phyloP scores from a whole-genome alignment of 331 rosid genomes.

The Malus hybrid region DNA sequence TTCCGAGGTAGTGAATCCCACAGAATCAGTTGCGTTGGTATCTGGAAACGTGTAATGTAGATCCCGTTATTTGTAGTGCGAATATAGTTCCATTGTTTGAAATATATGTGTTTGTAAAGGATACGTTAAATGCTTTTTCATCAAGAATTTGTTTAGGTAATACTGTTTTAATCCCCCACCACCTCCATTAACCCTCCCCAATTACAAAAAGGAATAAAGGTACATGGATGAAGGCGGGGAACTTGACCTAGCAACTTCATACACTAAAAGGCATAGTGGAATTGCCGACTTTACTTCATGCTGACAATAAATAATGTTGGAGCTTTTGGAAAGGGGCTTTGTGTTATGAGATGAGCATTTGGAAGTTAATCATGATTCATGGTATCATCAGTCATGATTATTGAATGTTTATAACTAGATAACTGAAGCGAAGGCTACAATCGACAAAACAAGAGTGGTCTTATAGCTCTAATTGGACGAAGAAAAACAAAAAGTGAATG shows the following conservation, averaged over 20 bases:
- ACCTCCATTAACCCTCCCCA: background rate
- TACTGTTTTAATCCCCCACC: background rate
- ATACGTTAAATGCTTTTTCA: background rate
- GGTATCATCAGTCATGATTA: background rate
- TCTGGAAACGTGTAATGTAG: conserved; percentile 30
- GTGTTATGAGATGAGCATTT: background rate
- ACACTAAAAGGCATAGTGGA: background rate
- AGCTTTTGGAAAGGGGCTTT: background rate
- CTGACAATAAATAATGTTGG: background rate
- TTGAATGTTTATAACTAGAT: background rate
- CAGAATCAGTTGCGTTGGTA: conserved; percentile 57
- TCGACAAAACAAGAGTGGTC: background rate
- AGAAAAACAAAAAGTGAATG: background rate
- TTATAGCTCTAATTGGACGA: background rate
- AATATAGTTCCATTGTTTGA: background rate
- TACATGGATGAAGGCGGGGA: background rate
- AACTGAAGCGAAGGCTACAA: background rate
- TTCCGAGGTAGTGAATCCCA: conserved; percentile 83
- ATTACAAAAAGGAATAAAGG: background rate
- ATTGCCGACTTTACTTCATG: background rate
- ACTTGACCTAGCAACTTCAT: background rate
- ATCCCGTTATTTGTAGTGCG: background rate
- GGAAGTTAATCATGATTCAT: background rate
- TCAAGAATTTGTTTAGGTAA: background rate
- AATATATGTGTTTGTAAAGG: background rate